Conservation (phyloP, 768 basidiomycete genomes). For the Mycena metata region DNA sequence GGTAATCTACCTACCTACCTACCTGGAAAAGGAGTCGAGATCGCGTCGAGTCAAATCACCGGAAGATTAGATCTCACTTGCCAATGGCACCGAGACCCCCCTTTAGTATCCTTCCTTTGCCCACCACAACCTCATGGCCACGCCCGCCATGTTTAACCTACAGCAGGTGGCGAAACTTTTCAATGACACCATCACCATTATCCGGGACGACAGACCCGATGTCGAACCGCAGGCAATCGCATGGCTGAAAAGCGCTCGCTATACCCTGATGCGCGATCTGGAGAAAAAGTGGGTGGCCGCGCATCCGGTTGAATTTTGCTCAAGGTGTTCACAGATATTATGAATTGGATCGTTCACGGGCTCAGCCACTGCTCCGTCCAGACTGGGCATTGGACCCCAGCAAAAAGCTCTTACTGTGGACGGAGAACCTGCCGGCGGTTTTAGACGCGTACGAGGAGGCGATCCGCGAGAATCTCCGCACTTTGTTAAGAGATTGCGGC, state of each 20-base stretch:
- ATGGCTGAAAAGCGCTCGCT: constrained; percentile 7
- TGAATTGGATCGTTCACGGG: background rate
- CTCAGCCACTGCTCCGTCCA: background rate
- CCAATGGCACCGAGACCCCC: no score
- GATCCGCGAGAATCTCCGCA: background rate
- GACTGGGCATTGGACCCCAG: background rate
- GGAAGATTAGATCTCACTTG: no score
- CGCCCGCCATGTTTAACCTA: background rate
- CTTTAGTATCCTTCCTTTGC: background rate
- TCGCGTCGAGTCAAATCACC: no score
- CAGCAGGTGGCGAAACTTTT: constrained; percentile 19
- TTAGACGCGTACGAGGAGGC: background rate
- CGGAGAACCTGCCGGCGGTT: background rate
- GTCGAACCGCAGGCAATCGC: constrained; percentile 1
- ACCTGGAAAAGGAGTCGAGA: no score
- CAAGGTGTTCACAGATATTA: constrained; percentile 9
- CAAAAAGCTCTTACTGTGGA: background rate
- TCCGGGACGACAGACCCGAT: constrained; percentile 4
- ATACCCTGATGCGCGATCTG: constrained; percentile 4
- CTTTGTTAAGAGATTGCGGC: background rate
- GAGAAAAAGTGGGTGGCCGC: background rate
- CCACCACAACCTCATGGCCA: background rate
- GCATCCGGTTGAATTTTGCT: background rate
- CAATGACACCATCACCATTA: constrained; percentile 4
- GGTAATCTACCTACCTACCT: no score